Evolutionary conservation across 2,329 filamentous ascomycete species (phyloP).

Genomic region (Ascochyta pisi): DNA sequence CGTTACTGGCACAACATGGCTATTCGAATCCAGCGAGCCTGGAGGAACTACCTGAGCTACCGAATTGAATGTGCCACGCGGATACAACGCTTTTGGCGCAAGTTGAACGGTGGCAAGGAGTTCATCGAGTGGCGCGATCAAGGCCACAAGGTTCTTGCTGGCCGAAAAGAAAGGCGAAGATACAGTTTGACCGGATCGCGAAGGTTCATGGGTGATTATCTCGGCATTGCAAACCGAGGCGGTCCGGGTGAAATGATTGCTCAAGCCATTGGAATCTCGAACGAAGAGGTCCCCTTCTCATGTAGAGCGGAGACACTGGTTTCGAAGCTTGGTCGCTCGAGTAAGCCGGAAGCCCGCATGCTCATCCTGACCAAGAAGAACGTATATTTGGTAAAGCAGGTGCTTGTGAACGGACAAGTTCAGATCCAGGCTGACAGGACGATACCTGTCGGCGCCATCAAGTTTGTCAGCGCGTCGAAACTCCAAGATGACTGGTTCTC

Average conservation of each 20-base stretch:
- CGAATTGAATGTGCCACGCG: constrained; percentile 89
- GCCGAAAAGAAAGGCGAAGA: constrained; percentile 87
- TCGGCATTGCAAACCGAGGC: constrained; percentile 81
- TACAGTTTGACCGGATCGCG: constrained; percentile 92
- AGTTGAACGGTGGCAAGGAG: constrained; percentile 88
- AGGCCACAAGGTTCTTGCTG: constrained; percentile 80
- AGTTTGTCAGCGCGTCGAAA: constrained; percentile 81
- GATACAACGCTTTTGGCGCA: constrained; percentile 95
- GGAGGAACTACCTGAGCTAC: constrained; percentile 94
- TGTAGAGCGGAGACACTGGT: constrained; percentile 89
- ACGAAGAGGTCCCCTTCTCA: constrained; percentile 84
- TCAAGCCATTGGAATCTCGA: constrained; percentile 72
- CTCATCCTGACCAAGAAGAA: constrained; percentile 84
- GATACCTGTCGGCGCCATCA: constrained; percentile 85
- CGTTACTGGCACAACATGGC: constrained; percentile 99
- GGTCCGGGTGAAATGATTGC: constrained; percentile 85
- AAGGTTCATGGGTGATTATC: constrained; percentile 92
- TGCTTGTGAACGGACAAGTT: constrained; percentile 79
- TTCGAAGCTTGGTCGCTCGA: constrained; percentile 94
- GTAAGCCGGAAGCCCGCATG: constrained; percentile 86
- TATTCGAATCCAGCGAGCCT: constrained; percentile 93
- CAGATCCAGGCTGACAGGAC: constrained; percentile 82
- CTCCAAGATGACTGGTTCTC: constrained; percentile 97
- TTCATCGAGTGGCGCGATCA: constrained; percentile 87
- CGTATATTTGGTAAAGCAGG: constrained; percentile 88